phyloP scores from a whole-genome alignment of 1,284 basidiomycete species.

The Limonomyces culmigenus region DNA sequence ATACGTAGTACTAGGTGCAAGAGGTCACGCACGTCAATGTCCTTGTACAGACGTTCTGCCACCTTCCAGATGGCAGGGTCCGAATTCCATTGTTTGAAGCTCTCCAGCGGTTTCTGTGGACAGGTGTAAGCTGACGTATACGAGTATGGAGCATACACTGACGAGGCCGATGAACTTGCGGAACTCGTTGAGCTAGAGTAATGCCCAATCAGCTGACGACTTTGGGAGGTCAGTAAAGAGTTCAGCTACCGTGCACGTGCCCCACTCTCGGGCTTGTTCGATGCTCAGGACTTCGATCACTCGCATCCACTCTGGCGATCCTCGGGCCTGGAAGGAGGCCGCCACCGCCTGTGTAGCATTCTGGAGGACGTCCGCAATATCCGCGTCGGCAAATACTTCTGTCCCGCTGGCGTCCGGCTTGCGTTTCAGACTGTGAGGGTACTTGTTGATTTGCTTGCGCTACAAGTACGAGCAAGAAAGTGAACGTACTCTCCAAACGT shows the following conservation, averaged over 20 bases:
- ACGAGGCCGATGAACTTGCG: conserved; percentile 34
- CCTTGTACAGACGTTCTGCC: conserved; percentile 51
- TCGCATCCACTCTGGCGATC: conserved; percentile 50
- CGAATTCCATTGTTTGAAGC: conserved; percentile 68
- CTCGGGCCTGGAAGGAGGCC: conserved; percentile 60
- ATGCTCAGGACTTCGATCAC: conserved; percentile 63
- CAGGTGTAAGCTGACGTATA: no score
- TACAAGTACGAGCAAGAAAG: not conserved
- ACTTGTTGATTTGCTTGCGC: no score
- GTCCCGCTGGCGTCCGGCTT: conserved; percentile 30
- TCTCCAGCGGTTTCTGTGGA: conserved; percentile 35
- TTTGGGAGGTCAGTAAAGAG: not conserved
- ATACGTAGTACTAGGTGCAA: no score
- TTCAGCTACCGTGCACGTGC: conserved; percentile 47
- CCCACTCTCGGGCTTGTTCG: conserved; percentile 55
- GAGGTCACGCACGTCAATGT: no score
- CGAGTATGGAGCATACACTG: not conserved
- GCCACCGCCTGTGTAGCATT: conserved; percentile 50
- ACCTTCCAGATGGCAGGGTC: conserved; percentile 41
- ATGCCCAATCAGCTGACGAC: not conserved
- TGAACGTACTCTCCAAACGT: conserved; percentile 33
- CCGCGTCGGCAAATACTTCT: conserved; percentile 51
- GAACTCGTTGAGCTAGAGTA: conserved; percentile 43
- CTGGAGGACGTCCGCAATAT: conserved; percentile 49
- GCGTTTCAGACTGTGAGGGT: no score